Evolutionary conservation across 2,329 filamentous ascomycete genomes (phyloP).

Genomic region (Albifimbria verrucaria): DNA sequence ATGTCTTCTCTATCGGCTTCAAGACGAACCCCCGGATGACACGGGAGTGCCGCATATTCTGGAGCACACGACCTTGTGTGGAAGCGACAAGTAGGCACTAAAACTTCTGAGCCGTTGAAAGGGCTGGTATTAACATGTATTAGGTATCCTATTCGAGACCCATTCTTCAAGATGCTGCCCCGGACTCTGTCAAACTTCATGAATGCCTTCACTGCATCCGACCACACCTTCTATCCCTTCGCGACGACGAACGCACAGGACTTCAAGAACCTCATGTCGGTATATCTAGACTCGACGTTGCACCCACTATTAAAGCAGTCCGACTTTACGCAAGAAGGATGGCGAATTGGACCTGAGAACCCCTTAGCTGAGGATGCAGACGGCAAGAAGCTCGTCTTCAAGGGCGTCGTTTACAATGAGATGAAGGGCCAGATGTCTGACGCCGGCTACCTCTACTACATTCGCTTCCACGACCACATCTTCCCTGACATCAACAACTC

Average conservation of each 20-base stretch:
- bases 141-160: conserved; percentile 94
- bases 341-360: conserved; percentile 93
- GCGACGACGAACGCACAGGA: conserved; percentile 95
- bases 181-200: conserved; percentile 99
- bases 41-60: conserved; percentile 96
- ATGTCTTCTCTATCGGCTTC: conserved; percentile 99
- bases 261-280: conserved; percentile 92
- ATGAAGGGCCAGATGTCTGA: conserved; percentile 99
- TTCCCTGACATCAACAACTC: conserved; percentile 96
- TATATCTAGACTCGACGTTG: conserved; percentile 93
- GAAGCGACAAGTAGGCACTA: conserved; percentile 74
- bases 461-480: conserved; percentile 90
- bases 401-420: conserved; percentile 98
- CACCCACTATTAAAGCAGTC: conserved; percentile 84
- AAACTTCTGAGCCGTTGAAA: conserved; percentile 3
- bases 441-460: conserved; percentile 93
- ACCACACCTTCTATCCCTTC: conserved; percentile 97
- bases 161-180: conserved; percentile 99
- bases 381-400: conserved; percentile 78
- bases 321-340: conserved; percentile 95
- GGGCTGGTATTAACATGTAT: conserved; percentile 24
- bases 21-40: conserved; percentile 98
- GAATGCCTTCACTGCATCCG: conserved; percentile 96
- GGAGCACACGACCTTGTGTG: conserved; percentile 95
- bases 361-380: conserved; percentile 57